These are phyloP conservation scores for Plasmodium knowlesi DNA, from an alignment of 169 alveolate species.

Conservation along the genomic window DNA sequence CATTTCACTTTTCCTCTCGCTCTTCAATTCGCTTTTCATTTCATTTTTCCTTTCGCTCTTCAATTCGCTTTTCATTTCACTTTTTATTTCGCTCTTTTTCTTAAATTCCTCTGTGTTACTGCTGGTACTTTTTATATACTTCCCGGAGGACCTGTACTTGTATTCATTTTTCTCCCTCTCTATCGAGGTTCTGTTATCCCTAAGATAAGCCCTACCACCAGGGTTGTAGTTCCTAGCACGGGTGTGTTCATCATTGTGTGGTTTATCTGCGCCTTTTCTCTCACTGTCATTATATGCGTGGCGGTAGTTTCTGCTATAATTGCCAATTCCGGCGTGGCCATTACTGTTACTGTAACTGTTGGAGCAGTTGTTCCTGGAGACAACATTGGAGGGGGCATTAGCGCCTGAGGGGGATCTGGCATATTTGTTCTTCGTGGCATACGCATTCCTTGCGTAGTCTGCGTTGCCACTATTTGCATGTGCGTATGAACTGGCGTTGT, in stretches of 20 bases:
- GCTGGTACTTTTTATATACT: background rate
- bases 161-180: background rate
- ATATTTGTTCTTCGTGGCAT: background rate
- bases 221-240: background rate
- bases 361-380: background rate
- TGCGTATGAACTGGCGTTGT: constrained; percentile 5
- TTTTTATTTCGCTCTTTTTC: background rate
- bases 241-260: background rate
- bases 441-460: background rate
- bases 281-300: background rate
- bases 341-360: background rate
- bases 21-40: background rate
- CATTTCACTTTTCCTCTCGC: too few species aligned
- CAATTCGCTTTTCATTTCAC: background rate
- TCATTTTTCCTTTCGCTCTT: background rate
- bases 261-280: background rate
- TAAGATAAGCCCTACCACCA: background rate
- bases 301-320: background rate
- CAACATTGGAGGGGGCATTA: background rate
- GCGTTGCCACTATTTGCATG: background rate
- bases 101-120: background rate
- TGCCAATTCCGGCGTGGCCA: background rate
- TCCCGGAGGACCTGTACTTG: background rate
- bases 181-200: background rate
- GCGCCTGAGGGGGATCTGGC: background rate